Base-by-base conservation (phyloP, 768 basidiomycete genomes). In the Pleurotus tuber-regium region DNA sequence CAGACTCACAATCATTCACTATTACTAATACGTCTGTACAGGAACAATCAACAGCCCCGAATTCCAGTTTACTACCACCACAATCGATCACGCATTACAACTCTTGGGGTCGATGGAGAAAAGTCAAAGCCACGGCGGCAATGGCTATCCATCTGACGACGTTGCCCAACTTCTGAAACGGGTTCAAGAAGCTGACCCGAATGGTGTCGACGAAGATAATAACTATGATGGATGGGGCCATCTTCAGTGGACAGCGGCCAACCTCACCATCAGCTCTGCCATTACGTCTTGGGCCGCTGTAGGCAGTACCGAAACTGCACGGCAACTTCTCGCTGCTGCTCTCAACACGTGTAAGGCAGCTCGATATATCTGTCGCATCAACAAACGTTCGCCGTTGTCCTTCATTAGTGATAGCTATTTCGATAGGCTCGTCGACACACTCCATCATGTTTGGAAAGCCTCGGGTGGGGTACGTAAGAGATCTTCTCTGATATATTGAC, bases 171-270 rank as follows among this genome's bases (percentile, higher is more conserved):
- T 54, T n/a, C 12, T 50, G 33, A 16, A 12, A 5, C 44, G 47
- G 5, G 51, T 61, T 28, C 54, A 61, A 47, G 35, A 12, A 14
- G 55, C 58, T 4, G 58, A 61, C 35, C 60, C 60, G 2, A 50
- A 59, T 31, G 6, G 24, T 2, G 35, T 49, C 9, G 43, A 28
- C n/a, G 58, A 57, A 14, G 58, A 61, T 24, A 51, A 61, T 25
- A 53, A 30, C 2, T 44, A 55, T 43, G 16, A 10, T 23, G n/a
- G 28, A 5, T 61, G 60, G 60, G 60, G 58, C 5, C 58, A 59
- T 44, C 44, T 21, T 7, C 60, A 61, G 43, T 59, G 56, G 21
- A 59, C 54, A 16, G 53, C 50, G 5, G 54, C 52, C 4, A 12
- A 24, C 21, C 8, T 52, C 28, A 54, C 3, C 8, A 38, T 23